These are phyloP conservation scores for Aspergillus japonicus DNA, from an alignment of 2,329 filamentous ascomycete species.

Conservation along the genomic window DNA sequence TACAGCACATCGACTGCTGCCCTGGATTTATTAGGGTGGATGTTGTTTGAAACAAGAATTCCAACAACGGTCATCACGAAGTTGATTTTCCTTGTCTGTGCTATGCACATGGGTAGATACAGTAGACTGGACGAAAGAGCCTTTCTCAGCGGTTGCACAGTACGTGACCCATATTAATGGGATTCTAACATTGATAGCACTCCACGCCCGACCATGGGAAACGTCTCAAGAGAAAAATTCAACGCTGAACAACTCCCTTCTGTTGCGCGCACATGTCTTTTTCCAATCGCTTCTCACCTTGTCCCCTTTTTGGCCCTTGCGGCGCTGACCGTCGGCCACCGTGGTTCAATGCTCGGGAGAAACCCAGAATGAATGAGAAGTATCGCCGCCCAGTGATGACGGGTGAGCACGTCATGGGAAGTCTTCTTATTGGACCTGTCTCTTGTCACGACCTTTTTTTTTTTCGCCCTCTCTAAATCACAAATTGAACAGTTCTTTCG, in stretches of 20 bases:
- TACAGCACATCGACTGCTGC: neutral
- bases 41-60: neutral
- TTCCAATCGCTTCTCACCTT: neutral
- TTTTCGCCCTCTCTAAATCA: neutral
- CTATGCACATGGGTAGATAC: neutral
- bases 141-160: neutral
- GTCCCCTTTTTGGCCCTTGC: neutral
- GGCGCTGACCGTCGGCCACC: constrained; percentile 6
- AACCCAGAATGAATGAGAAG: neutral
- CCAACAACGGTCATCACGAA: neutral
- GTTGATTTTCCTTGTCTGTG: neutral
- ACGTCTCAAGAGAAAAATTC: constrained; percentile 11
- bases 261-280: neutral
- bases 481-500: neutral
- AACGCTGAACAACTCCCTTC: neutral
- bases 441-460: neutral
- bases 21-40: neutral
- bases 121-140: constrained; percentile 8
- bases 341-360: constrained; percentile 6
- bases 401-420: constrained; percentile 18
- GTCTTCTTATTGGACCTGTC: constrained; percentile 9
- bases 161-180: constrained; percentile 17
- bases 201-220: constrained; percentile 15
- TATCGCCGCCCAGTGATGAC: constrained; percentile 11
- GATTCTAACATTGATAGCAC: constrained; percentile 16